Evolutionary conservation across 2,329 filamentous ascomycete genomes (phyloP), one percentile per base, ranked within the genome.

Genomic region (Setomelanomma holmii): DNA sequence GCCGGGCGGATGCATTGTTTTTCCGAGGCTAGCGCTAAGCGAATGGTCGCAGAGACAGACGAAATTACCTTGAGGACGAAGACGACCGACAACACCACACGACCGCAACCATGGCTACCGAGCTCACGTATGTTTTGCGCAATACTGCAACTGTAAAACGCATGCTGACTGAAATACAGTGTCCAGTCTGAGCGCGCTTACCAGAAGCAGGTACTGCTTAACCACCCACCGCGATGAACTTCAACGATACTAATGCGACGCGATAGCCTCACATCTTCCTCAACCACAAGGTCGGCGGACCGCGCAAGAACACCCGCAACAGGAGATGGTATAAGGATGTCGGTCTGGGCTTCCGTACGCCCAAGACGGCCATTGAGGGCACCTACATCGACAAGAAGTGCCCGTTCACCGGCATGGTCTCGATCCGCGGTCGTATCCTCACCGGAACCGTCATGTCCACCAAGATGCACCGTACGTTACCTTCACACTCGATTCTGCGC

Each of bases 301-400:
- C 71, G 49, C 69, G 71, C 68, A 75, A 75, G 69, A 74, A 72
- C 71, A 73, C 71, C 63, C 68, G 72, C 52, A 69, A 52, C 66
- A 89, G 91, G 83, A 89, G 93, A 93, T 93, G 89, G 92, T 97
- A 96, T 84, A 99, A 99, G 90, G 95, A 99, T 79, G 92, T 99
- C 75, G 95, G 95, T 84, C 87, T 99, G 82, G 95, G 95, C 76
- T 99, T 99, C 90, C 89, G 91, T 81, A 99, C 95, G 79, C 95
- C 95, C 81, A 96, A 93, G 89, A 92, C 84, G 74, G 95, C 95
- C 81, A 99, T 99, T 87, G 93, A 98, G 84, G 95, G 95, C 79
- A 90, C 80, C 83, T 99, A 98, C 86, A 99, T 99, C 78, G 95
- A 99, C 89, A 99, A 99, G 91, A 99, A 99, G 88, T 99, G 95